These are phyloP conservation scores for Dendryphion nanum DNA, from an alignment of 2,329 filamentous ascomycete species.

Conservation along the genomic window DNA sequence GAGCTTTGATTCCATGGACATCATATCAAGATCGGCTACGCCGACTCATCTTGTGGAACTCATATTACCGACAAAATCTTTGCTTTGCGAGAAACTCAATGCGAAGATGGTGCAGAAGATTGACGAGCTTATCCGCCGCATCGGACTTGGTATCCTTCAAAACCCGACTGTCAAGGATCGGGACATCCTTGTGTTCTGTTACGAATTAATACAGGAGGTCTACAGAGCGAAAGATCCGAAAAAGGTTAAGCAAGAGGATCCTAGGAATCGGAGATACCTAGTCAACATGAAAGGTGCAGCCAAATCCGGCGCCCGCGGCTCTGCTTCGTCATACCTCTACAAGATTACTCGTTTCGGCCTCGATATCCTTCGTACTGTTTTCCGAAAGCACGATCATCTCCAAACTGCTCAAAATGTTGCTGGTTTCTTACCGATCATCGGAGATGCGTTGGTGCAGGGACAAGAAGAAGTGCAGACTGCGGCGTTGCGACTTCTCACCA, in stretches of 20 bases:
- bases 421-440: slow-evolving; percentile 85
- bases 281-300: slow-evolving; percentile 74
- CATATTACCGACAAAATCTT: slow-evolving; percentile 71
- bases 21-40: slow-evolving; percentile 80
- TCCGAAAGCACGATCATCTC: slow-evolving; percentile 81
- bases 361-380: slow-evolving; percentile 79
- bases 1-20: slow-evolving; percentile 95
- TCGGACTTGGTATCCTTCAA: slow-evolving; percentile 77
- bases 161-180: slow-evolving; percentile 77
- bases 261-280: slow-evolving; percentile 67
- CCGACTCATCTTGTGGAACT: slow-evolving; percentile 71
- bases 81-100: slow-evolving; percentile 82
- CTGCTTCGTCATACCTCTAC: slow-evolving; percentile 75
- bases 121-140: slow-evolving; percentile 80
- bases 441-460: slow-evolving; percentile 77
- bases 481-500: slow-evolving; percentile 78
- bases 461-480: slow-evolving; percentile 94
- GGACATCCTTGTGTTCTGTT: slow-evolving; percentile 90
- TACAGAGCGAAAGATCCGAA: slow-evolving; percentile 61
- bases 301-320: slow-evolving; percentile 68
- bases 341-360: slow-evolving; percentile 87
- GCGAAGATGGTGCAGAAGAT: slow-evolving; percentile 83
- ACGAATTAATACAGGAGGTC: slow-evolving; percentile 85
- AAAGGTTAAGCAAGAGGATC: slow-evolving; percentile 25
- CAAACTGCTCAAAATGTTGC: slow-evolving; percentile 75